Conservation (phyloP, 768 basidiomycete genomes). For the Mycena chlorophos region DNA sequence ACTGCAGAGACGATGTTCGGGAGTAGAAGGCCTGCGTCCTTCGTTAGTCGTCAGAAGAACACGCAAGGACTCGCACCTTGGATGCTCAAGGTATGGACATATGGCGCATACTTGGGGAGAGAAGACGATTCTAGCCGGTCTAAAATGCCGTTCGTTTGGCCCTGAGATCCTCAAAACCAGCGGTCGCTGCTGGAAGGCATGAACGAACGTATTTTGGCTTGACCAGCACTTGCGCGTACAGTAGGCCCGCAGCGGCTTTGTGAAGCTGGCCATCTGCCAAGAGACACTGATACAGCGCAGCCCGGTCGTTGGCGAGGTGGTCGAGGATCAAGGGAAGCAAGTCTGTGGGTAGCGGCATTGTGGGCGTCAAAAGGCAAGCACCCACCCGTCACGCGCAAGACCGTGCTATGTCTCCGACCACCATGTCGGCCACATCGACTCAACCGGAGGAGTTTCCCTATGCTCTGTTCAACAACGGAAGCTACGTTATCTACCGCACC, state of each 20-base stretch:
- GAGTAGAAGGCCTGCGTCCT: slow-evolving; percentile 21
- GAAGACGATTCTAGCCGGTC: slow-evolving; percentile 37
- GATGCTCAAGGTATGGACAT: slow-evolving; percentile 47
- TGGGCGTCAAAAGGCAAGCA: neutral
- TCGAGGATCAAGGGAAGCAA: slow-evolving; percentile 29
- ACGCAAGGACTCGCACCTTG: slow-evolving; percentile 35
- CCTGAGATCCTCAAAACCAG: neutral
- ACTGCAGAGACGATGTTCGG: slow-evolving; percentile 11
- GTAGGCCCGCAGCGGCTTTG: slow-evolving; percentile 41
- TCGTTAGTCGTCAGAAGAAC: neutral
- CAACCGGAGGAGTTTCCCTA: neutral
- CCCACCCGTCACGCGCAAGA: neutral
- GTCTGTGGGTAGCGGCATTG: slow-evolving; percentile 3
- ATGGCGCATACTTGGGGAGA: slow-evolving; percentile 37
- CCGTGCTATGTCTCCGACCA: neutral
- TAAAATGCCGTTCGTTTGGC: slow-evolving; percentile 5
- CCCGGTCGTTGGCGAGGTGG: slow-evolving; percentile 34
- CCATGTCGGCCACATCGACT: too few species aligned
- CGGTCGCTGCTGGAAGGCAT: neutral
- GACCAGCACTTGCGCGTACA: slow-evolving; percentile 48
- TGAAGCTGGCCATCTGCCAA: slow-evolving; percentile 50
- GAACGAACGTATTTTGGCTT: slow-evolving; percentile 32
- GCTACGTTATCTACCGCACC: neutral
- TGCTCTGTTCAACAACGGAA: neutral
- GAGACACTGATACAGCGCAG: slow-evolving; percentile 40